Base-by-base conservation (phyloP, 257 asterid species). In the Plantago elongata region DNA sequence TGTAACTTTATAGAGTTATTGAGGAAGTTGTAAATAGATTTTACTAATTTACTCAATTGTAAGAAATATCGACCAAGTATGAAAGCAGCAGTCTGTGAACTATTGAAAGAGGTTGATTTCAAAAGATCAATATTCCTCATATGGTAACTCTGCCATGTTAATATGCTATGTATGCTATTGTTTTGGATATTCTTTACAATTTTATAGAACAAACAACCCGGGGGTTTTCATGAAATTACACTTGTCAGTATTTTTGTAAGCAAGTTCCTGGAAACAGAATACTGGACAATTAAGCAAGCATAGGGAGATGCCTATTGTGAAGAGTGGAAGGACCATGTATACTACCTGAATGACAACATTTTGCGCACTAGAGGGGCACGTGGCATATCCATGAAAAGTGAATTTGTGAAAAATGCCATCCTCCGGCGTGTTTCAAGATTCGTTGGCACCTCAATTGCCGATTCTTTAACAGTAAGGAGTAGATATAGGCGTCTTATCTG, bases 341-440 rank as follows among this genome's bases (percentile, higher is more conserved):
- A 46, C 57, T 63, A 83, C 98, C 97, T 86, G 87, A 93, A 93
- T 50, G 99, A 89, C 49, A 89, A 81, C 99, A 93, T 93, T 85
- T 93, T 93, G 62, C 91, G 96, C 72, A 93, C 99, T 76, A 88
- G 86, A 67, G 99, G 99, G 17, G 99, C 96, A 45, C 82, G 87
- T 46, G 99, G 99, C 97, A 93, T 93, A 68, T 89, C 80, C 99
- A 93, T 93, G 54, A 93, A 93, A 60, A 93, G 83, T 62, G 99
- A 93, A 71, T 93, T 93, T 43, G 99, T 78, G 68, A 93, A 93
- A 78, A 93, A 93, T 60, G 94, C 71, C 71, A 93, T 83, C 84
- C 99, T 83, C 51, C 99, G 66, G 11, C 96, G 94, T 51, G 99
- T 97, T 79, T 93, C 99, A 67, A 93, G 95, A 76, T 93, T 93